Percentiles rank a stretch among this genome's conserved stretches.
phyloP scores from a whole-genome alignment of 768 basidiomycete species.

The Termitomyces sp. region DNA sequence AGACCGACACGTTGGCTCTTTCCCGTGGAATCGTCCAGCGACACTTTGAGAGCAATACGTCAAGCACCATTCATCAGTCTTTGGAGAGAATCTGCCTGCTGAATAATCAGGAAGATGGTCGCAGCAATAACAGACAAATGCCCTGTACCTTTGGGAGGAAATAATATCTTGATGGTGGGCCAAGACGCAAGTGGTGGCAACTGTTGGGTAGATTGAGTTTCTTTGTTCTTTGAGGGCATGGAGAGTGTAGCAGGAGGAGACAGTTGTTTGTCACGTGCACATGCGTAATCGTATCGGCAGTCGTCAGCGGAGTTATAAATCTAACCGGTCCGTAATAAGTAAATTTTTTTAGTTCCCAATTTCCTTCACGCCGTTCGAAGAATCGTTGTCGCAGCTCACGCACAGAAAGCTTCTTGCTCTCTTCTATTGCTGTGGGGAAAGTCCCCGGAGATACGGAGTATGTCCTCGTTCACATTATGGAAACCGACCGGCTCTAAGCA shows the following conservation, averaged over 20 bases:
- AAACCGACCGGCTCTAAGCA: constrained; percentile 74
- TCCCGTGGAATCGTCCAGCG: constrained; percentile 41
- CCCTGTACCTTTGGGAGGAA: constrained; percentile 40
- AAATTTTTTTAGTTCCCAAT: constrained; percentile 5
- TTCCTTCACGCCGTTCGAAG: constrained; percentile 56
- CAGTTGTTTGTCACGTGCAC: constrained; percentile 6
- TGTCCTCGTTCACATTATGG: constrained; percentile 49
- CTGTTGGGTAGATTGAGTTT: constrained; percentile 23
- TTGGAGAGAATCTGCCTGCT: constrained; percentile 50
- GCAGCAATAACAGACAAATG: not conserved
- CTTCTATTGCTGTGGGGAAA: constrained; percentile 78
- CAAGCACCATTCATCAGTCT: constrained; percentile 60
- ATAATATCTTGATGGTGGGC: constrained; percentile 50
- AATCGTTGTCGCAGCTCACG: constrained; percentile 83
- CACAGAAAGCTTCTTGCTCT: constrained; percentile 51
- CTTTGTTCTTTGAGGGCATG: constrained; percentile 21
- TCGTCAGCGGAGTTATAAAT: constrained; percentile 20
- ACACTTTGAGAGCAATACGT: constrained; percentile 57
- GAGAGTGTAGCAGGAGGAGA: constrained; percentile 2
- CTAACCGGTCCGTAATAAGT: constrained; percentile 3
- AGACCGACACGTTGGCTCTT: constrained; percentile 50
- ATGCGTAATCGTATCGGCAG: constrained; percentile 9
- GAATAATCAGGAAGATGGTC: not conserved
- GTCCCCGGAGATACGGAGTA: constrained; percentile 87
- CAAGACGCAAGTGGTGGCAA: constrained; percentile 35